Percentiles rank a stretch among this genome's conserved stretches.
phyloP scores from a whole-genome alignment of 23 red algal species.

The Gracilaria vermiculophylla region DNA sequence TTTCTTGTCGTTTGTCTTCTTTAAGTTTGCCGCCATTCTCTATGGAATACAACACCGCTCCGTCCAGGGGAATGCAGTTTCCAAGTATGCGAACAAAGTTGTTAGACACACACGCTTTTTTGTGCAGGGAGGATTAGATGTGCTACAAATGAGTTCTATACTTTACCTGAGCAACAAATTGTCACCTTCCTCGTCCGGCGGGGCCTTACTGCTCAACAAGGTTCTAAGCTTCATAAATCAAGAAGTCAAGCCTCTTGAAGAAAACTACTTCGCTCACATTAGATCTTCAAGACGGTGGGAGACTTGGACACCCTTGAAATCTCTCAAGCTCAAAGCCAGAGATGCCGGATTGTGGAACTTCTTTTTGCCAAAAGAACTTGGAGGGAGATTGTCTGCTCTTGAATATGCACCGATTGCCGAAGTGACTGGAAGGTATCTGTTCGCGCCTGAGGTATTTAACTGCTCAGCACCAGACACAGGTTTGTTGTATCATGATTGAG shows the following conservation, averaged over 20 bases:
- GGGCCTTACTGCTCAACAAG: background rate
- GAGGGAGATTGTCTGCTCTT: conserved; percentile 52
- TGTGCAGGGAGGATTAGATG: conserved; percentile 16
- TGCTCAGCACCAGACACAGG: conserved; percentile 91
- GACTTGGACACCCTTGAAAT: conserved; percentile 50
- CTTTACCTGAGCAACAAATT: background rate
- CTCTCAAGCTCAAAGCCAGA: conserved; percentile 64
- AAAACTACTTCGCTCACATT: conserved; percentile 27
- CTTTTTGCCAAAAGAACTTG: conserved; percentile 75
- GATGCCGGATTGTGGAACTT: conserved; percentile 81
- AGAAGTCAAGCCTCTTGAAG: conserved; percentile 57
- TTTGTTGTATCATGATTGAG: background rate
- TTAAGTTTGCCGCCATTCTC: conserved; percentile 74
- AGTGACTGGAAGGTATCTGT: conserved; percentile 52
- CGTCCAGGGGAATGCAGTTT: conserved; percentile 76
- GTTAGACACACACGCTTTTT: conserved; percentile 27
- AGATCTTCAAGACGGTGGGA: conserved; percentile 31
- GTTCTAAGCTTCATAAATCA: conserved; percentile 62
- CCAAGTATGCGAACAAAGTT: background rate
- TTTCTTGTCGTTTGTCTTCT: conserved; percentile 65
- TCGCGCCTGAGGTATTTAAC: conserved; percentile 82
- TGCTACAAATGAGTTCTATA: background rate
- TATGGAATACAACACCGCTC: conserved; percentile 71
- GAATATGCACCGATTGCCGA: conserved; percentile 84
- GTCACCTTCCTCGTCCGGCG: background rate